Base-by-base conservation (phyloP, 1,139 yeast genomes). In the Eremothecium gossypii region DNA sequence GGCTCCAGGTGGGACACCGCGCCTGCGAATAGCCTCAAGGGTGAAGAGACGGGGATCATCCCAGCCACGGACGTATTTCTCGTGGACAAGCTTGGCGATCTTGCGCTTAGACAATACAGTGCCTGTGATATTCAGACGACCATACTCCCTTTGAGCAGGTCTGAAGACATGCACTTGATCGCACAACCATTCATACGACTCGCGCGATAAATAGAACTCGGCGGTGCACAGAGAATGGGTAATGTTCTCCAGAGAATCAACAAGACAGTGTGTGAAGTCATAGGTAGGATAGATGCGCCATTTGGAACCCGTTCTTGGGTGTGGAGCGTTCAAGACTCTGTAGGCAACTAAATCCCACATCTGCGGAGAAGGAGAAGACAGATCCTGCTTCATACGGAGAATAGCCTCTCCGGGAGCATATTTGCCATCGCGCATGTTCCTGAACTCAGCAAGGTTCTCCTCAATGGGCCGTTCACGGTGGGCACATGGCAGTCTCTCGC, bases 281-380 rank as follows among this genome's bases (percentile, higher is more conserved):
- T 93, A 93, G 13, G 98, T 93, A 49, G 99, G 99, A 61, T 93
- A 93, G 47, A 93, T 89, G 66, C 83, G 86, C 99, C 99, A 93
- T 64, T 83, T 83, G 61, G 77, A 81, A 43, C 97, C 98, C 11
- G 98, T 91, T 67, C 98, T 81, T 65, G 91, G 95, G 66, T 93
- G 98, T 27, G 86, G 77, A 20, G 95, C 89, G 55, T 89, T 73
- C 55, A 93, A 71, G 7, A 93, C 96, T 64, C 99, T 78, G 68
- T 93, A 93, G n/a, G 98, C 98, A 46, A 91, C 94, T 53, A 91
- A 75, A 66, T 93, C 99, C 98, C 99, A 93, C 98, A 93, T 93
- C 68, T 91, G 98, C 14, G 98, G 98, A 52, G 86, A 84, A 51
- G 96, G 95, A 31, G 93, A 83, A n/a, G 66, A 63, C 50, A 91